Base-by-base conservation (phyloP, 768 basidiomycete species). In the Stropharia rugosoannulata region DNA sequence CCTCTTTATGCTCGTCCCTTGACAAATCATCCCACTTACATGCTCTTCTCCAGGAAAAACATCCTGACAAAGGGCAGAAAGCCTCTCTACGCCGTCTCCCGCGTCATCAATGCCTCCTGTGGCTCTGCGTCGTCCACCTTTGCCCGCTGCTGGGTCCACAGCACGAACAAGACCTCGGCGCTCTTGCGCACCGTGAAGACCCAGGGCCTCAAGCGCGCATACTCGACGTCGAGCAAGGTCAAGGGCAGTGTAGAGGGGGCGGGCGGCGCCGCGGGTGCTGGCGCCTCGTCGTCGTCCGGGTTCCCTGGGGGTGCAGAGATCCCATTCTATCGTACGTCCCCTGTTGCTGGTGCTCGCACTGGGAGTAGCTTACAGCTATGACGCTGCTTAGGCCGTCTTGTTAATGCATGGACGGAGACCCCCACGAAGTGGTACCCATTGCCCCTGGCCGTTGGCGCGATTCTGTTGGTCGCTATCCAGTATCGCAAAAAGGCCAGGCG, bases 341-440 rank as follows among this genome's bases (percentile, higher is more conserved):
- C 5, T 54, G 8, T 40, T 48, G 46, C 39, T 35, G 9, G 27
- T 32, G 29, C 41, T 43, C 10, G 36, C 15, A 4, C 38, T 18
- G n/a, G n/a, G 38, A 37, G 25, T 18, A 5, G 27, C 13, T 48
- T n/a, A 47, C 39, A 22, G 18, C 39, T 56, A 57, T 58, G 64
- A 44, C 12, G 25, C 48, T 11, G 48, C 53, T 42, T 68, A 87
- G 89, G 81, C 41, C 83, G 79, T 66, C 70, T 95, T 6, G 75
- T 89, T 27, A 79, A 81, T 57, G 90, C 92, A 25, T 94, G 92
- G 92, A 86, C 80, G 5, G 77, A 86, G 64, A 95, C 95, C 0
- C 93, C 93, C 0, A 95, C 90, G 36, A 91, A 86, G 71, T 98
- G 95, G 95, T 96, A 95, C 62, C 95, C 95, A 9, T 81, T 98